These are phyloP conservation scores for Trametes gibbosa DNA, from an alignment of 768 basidiomycete species.

Conservation along the genomic window DNA sequence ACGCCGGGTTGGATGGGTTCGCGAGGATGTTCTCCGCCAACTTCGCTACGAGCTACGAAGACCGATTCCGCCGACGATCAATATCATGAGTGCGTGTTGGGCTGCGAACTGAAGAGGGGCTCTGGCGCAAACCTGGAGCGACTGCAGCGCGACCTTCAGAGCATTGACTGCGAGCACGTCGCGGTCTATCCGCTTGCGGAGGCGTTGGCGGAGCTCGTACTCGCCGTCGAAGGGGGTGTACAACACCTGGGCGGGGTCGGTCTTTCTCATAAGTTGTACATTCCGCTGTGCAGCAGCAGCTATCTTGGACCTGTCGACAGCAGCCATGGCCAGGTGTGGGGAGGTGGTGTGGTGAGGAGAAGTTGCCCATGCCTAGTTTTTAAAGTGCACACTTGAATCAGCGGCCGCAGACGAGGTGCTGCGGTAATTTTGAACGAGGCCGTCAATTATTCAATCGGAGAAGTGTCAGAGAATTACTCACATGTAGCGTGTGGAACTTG, in stretches of 20 bases:
- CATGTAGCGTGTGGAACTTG: too few relatives aligned
- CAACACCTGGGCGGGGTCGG: neutral
- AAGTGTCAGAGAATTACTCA: too few relatives aligned
- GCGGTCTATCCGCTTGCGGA: slow-evolving; percentile 4
- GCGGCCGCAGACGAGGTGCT: too few relatives aligned
- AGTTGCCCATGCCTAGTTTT: too few relatives aligned
- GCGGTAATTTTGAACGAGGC: too few relatives aligned
- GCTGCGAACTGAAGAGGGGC: neutral
- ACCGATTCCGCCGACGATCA: neutral
- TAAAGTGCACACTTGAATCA: too few relatives aligned
- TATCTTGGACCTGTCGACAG: neutral
- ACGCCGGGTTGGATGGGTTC: slow-evolving; percentile 68
- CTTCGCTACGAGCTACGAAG: slow-evolving; percentile 52
- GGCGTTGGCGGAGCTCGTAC: slow-evolving; percentile 1
- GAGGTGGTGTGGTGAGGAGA: too few relatives aligned
- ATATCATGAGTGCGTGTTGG: neutral
- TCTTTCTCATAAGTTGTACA: neutral
- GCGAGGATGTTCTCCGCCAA: slow-evolving; percentile 67
- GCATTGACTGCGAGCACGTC: neutral
- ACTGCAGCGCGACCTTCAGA: neutral
- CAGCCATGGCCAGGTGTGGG: neutral
- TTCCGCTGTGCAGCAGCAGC: neutral
- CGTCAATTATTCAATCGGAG: too few relatives aligned
- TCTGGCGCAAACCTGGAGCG: neutral
- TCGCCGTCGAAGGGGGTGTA: slow-evolving; percentile 9